Evolutionary conservation across 192 early-diverging fungal genomes (phyloP).

Genomic region (Rhizophagus prolifer): DNA sequence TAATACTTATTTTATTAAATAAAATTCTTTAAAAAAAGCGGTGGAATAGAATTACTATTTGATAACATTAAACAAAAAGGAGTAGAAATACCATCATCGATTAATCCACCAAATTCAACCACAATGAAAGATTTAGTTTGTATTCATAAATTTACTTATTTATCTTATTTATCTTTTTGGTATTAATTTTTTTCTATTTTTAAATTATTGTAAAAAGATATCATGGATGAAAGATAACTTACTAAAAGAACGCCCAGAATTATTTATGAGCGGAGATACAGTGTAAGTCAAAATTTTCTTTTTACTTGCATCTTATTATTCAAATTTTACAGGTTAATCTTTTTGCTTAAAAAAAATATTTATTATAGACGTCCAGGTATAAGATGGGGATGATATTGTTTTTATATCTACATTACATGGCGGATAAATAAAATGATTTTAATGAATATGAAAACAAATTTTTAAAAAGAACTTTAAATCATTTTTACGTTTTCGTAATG

Average conservation of each 20-base stretch:
- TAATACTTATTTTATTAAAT: background rate
- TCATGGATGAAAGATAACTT: constrained; percentile 65
- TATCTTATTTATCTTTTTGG: too few relatives aligned
- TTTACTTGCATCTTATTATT: background rate
- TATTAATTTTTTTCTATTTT: too few relatives aligned
- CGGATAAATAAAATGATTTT: constrained; percentile 55
- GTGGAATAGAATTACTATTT: constrained; percentile 93
- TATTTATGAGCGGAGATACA: constrained; percentile 79
- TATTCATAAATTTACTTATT: background rate
- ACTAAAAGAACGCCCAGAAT: constrained; percentile 75
- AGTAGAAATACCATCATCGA: constrained; percentile 47
- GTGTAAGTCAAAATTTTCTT: constrained; percentile 58
- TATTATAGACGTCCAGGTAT: constrained; percentile 84
- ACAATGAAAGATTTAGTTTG: constrained; percentile 53
- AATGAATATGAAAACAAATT: too few relatives aligned
- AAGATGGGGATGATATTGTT: constrained; percentile 77
- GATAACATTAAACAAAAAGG: constrained; percentile 64
- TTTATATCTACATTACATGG: constrained; percentile 99
- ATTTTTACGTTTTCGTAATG: too few relatives aligned
- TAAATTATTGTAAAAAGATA: constrained; percentile 38
- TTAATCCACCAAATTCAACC: constrained; percentile 33
- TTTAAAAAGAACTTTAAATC: too few relatives aligned
- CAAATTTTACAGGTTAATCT: background rate
- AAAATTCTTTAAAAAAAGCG: constrained; percentile 45
- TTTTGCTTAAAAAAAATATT: background rate